Percentiles rank a stretch among this genome's conserved stretches.
phyloP scores from a whole-genome alignment of 768 basidiomycete genomes.

The Tylopilus balloui region DNA sequence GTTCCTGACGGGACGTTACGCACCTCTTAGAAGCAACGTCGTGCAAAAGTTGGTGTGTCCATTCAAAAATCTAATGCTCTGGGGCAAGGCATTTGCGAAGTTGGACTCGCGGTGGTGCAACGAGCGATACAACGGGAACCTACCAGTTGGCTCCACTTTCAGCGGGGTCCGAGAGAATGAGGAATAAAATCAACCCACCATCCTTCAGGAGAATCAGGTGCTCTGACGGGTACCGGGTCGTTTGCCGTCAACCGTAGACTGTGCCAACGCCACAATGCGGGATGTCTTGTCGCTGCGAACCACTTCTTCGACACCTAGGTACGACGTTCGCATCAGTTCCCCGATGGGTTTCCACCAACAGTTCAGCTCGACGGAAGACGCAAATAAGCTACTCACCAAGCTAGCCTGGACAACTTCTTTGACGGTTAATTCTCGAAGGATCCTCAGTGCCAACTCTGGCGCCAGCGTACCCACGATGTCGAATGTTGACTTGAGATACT shows the following conservation, averaged over 20 bases:
- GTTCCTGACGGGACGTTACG: neutral
- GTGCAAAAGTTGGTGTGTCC: slow-evolving; percentile 90
- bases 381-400: slow-evolving; percentile 24
- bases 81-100: slow-evolving; percentile 70
- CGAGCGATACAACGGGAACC: slow-evolving; percentile 70
- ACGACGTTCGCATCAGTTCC: neutral
- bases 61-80: slow-evolving; percentile 69
- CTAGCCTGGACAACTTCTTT: slow-evolving; percentile 54
- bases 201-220: slow-evolving; percentile 61
- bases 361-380: neutral
- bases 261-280: slow-evolving; percentile 73
- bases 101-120: slow-evolving; percentile 85
- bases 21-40: slow-evolving; percentile 62
- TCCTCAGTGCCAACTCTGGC: slow-evolving; percentile 57
- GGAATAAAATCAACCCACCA: slow-evolving; percentile 47
- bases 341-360: neutral
- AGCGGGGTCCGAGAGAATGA: no score
- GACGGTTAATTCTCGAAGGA: slow-evolving; percentile 57
- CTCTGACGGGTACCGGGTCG: slow-evolving; percentile 63
- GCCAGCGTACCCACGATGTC: slow-evolving; percentile 75
- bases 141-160: no score
- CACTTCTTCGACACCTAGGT: slow-evolving; percentile 41
- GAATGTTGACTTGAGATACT: slow-evolving; percentile 77
- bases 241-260: slow-evolving; percentile 67
- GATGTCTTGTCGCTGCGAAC: slow-evolving; percentile 45